Evolutionary conservation across 1,139 yeast species (phyloP).

Genomic region (Entelexis sorbosivorans): DNA sequence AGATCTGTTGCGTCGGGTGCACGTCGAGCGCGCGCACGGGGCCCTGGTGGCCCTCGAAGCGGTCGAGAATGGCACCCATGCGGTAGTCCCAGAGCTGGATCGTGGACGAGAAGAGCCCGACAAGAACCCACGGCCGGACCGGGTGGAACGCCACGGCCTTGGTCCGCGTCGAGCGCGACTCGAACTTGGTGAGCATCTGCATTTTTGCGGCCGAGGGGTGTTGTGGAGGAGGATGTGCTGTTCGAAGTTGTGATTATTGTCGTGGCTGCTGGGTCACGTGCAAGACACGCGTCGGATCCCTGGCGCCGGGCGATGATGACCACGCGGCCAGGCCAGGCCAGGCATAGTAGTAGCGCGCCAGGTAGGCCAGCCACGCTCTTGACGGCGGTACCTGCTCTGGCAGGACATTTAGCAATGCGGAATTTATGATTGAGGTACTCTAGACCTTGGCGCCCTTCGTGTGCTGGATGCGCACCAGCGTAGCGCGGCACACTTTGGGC

Average conservation of each 20-base stretch:
- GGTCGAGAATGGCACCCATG: conserved; percentile 94
- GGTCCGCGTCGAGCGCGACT: conserved; percentile 96
- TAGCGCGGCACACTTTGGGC: no score
- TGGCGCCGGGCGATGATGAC: not conserved
- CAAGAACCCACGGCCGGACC: conserved; percentile 89
- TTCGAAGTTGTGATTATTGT: not conserved
- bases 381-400: no score
- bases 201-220: conserved; percentile 12
- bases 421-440: no score
- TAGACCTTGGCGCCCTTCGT: no score
- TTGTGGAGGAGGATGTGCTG: conserved; percentile 6
- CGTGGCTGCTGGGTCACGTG: conserved; percentile 4
- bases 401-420: no score
- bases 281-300: not conserved
- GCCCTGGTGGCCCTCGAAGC: conserved; percentile 97
- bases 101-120: conserved; percentile 85
- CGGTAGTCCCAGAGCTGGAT: conserved; percentile 98
- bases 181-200: conserved; percentile 47
- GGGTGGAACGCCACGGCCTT: conserved; percentile 99
- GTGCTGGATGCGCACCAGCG: no score
- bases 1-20: conserved; percentile 95
- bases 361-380: no score
- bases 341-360: no score
- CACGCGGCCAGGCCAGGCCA: no score
- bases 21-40: conserved; percentile 93